Base-by-base conservation (phyloP, 768 basidiomycete genomes). In the Termitomyces sp. region DNA sequence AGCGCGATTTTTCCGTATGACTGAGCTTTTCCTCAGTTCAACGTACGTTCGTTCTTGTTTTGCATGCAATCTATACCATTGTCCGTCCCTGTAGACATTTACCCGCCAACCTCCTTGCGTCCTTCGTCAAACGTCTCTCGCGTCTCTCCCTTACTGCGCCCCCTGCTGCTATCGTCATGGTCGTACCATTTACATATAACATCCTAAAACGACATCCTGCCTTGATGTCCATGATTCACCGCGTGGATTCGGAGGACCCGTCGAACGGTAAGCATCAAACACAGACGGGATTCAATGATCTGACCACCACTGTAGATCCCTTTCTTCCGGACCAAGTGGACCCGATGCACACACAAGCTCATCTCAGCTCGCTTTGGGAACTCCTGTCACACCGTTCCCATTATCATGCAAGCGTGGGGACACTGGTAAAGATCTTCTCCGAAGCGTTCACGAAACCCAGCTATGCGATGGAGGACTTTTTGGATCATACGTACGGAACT, bases 101-200 rank as follows among this genome's bases (percentile, higher is more conserved):
- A 14, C 94, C 97, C 2, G 84, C 92, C 1, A 83, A 88, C 1
- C 80, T 98, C n/a, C 80, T 98, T 24, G 96, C 96, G 7, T 94
- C 96, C 0, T 98, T 98, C 71, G 78, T 97, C 66, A 98, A 98
- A 70, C 86, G 92, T 5, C 80, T 99, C 32, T 83, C 94, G 2
- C 84, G 91, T 13, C 78, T 98, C 2, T 88, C 93, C 8, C 79
- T 98, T 11, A 75, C 77, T 32, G 93, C 95, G 0, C 91, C 95
- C 0, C 95, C 97, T 8, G 86, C 94, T 14, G 95, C 90, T 0
- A 86, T 97, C 32, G 79, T 99, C 57, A 88, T 94, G 79, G 76
- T 92, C 65, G 84, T 99, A 44, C 94, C 97, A 2, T 92, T 98
- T 73, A 86, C 88, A 7, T 98, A 98, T 74, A 98, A 98, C 62